A percentile compares a stretch with the other conserved stretches of the same genome.
Evolutionary conservation across 2,329 filamentous ascomycete species (phyloP).

Genomic region (Verruconis gallopava): DNA sequence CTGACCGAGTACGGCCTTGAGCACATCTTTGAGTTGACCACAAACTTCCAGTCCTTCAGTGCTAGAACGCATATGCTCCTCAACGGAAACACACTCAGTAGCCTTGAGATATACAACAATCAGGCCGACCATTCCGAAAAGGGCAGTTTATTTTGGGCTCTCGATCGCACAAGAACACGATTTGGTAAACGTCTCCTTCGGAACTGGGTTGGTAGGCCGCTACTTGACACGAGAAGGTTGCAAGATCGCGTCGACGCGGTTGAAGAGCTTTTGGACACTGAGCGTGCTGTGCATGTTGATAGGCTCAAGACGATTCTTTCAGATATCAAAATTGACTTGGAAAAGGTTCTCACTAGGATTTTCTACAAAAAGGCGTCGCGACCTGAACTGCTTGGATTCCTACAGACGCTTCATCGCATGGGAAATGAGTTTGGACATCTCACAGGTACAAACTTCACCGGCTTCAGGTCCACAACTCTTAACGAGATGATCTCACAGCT

Average conservation of each 20-base stretch:
- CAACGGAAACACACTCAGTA: slow-evolving; percentile 87
- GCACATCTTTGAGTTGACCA: slow-evolving; percentile 90
- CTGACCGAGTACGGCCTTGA: slow-evolving; percentile 84
- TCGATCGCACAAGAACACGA: slow-evolving; percentile 82
- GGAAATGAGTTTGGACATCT: slow-evolving; percentile 61
- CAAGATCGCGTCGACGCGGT: slow-evolving; percentile 74
- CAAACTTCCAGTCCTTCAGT: slow-evolving; percentile 94
- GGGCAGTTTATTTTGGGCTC: slow-evolving; percentile 88
- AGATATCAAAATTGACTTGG: slow-evolving; percentile 60
- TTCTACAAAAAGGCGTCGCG: slow-evolving; percentile 95
- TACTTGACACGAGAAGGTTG: slow-evolving; percentile 62
- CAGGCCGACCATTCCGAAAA: slow-evolving; percentile 74
- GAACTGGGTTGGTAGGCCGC: slow-evolving; percentile 87
- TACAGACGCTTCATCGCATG: slow-evolving; percentile 77
- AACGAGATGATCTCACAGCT: slow-evolving; percentile 60
- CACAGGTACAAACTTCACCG: slow-evolving; percentile 50
- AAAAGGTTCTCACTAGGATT: slow-evolving; percentile 85
- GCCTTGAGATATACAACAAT: slow-evolving; percentile 91
- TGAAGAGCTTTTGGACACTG: slow-evolving; percentile 64
- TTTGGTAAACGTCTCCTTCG: slow-evolving; percentile 79
- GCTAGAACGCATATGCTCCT: slow-evolving; percentile 90
- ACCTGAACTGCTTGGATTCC: slow-evolving; percentile 69
- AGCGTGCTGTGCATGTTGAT: slow-evolving; percentile 55
- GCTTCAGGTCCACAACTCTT: slow-evolving; percentile 60
- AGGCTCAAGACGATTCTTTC: slow-evolving; percentile 59